Percentiles rank a stretch among this genome's conserved stretches.
Conservation (phyloP, 441 rosid species). For the Populus trichocarpa region DNA sequence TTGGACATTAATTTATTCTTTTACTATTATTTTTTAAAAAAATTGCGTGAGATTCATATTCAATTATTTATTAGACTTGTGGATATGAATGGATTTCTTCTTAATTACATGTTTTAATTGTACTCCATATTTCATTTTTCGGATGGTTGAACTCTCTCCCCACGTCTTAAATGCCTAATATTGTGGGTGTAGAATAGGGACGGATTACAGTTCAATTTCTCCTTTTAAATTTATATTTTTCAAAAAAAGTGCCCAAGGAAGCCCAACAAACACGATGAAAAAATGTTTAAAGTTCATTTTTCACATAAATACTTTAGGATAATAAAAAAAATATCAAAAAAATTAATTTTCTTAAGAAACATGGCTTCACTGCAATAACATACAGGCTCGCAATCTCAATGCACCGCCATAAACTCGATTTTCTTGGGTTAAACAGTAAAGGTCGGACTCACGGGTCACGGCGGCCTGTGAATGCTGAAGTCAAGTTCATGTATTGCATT, state of each 20-base stretch:
- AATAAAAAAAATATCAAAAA: too few species aligned
- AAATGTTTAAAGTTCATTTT: too few species aligned
- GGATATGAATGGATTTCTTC: slow-evolving; percentile 9
- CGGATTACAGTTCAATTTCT: background rate
- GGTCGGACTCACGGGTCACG: background rate
- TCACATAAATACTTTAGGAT: too few species aligned
- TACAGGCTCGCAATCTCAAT: background rate
- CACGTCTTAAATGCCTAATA: background rate
- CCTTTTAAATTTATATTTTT: background rate
- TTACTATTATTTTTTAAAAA: background rate
- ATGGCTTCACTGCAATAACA: too few species aligned
- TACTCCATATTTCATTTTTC: background rate
- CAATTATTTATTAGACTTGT: background rate
- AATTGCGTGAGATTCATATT: background rate
- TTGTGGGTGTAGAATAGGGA: background rate
- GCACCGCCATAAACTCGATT: background rate
- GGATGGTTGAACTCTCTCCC: background rate
- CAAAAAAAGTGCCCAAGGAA: background rate
- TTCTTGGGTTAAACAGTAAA: too few species aligned
- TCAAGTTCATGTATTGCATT: background rate
- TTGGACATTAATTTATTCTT: slow-evolving; percentile 24
- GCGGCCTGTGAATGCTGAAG: background rate
- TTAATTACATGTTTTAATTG: background rate
- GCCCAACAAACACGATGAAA: background rate
- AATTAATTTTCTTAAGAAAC: too few species aligned